Conservation (phyloP, 2,329 filamentous ascomycete species). For the Botrytis fragariae region DNA sequence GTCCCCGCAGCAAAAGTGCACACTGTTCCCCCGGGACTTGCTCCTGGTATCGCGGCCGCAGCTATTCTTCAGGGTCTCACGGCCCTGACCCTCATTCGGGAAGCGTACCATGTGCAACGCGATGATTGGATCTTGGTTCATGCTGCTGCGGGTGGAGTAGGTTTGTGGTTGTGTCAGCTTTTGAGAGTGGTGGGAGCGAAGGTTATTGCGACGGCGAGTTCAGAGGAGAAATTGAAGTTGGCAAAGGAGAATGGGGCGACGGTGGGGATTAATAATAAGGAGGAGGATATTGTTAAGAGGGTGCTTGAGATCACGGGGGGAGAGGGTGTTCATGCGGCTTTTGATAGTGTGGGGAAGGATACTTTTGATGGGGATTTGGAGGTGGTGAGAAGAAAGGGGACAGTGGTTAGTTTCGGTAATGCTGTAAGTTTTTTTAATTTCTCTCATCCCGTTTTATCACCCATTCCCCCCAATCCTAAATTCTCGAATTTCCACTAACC, state of each 20-base stretch:
- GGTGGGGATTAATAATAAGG: slow-evolving; percentile 66
- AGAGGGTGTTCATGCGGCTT: slow-evolving; percentile 72
- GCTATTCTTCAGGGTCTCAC: slow-evolving; percentile 77
- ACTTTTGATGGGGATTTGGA: slow-evolving; percentile 81
- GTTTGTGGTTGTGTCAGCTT: slow-evolving; percentile 71
- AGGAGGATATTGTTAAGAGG: slow-evolving; percentile 55
- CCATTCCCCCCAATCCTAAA: not conserved
- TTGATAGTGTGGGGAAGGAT: slow-evolving; percentile 81
- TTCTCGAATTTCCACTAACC: not conserved
- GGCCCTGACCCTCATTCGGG: slow-evolving; percentile 74
- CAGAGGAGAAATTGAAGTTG: slow-evolving; percentile 67
- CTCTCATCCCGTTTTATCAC: too few relatives aligned
- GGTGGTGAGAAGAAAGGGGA: slow-evolving; percentile 73
- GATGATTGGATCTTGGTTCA: slow-evolving; percentile 83
- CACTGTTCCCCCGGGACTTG: slow-evolving; percentile 62
- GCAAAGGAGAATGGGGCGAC: slow-evolving; percentile 70
- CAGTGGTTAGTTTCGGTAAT: slow-evolving; percentile 77
- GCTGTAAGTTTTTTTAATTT: slow-evolving; percentile 54
- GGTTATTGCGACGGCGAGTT: slow-evolving; percentile 77
- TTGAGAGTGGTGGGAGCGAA: slow-evolving; percentile 69
- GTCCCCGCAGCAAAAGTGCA: slow-evolving; percentile 54
- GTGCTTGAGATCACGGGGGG: slow-evolving; percentile 70
- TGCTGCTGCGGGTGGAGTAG: slow-evolving; percentile 81
- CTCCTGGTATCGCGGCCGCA: slow-evolving; percentile 63
- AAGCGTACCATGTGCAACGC: slow-evolving; percentile 67